phyloP scores from a whole-genome alignment of 116 monocot species.

The Dioscorea cayenensis region DNA sequence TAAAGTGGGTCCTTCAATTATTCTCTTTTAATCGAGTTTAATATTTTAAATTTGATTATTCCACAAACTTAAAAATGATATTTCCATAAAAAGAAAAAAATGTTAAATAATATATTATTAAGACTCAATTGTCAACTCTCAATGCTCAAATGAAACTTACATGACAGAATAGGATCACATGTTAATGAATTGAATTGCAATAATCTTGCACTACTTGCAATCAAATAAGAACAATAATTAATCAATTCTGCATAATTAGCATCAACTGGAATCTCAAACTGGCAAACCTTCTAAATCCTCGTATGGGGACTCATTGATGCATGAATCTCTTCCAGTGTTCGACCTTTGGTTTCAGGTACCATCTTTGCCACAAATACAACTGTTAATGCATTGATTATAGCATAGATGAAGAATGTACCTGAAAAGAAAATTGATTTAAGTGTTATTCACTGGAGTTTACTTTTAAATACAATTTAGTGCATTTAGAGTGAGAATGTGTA shows the following conservation, averaged over 20 bases:
- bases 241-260: not conserved
- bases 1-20: not conserved
- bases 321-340: slow-evolving; percentile 68
- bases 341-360: slow-evolving; percentile 77
- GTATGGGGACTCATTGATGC: slow-evolving; percentile 10
- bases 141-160: not conserved
- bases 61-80: not conserved
- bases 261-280: not conserved
- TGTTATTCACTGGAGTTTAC: not conserved
- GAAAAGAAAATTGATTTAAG: slow-evolving; percentile 9
- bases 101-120: too few relatives aligned
- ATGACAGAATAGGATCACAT: not conserved
- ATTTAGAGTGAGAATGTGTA: not conserved
- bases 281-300: not conserved
- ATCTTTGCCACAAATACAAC: slow-evolving; percentile 42
- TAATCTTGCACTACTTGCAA: not conserved
- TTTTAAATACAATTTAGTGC: not conserved
- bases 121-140: not conserved
- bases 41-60: not conserved
- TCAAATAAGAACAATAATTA: not conserved
- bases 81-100: not conserved
- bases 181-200: too few relatives aligned
- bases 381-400: slow-evolving; percentile 23
- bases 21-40: not conserved
- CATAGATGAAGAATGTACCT: slow-evolving; percentile 73